Evolutionary conservation across 306 rosid species (phyloP), one percentile per base, ranked within the genome.

Genomic region (Trifolium subterraneum): DNA sequence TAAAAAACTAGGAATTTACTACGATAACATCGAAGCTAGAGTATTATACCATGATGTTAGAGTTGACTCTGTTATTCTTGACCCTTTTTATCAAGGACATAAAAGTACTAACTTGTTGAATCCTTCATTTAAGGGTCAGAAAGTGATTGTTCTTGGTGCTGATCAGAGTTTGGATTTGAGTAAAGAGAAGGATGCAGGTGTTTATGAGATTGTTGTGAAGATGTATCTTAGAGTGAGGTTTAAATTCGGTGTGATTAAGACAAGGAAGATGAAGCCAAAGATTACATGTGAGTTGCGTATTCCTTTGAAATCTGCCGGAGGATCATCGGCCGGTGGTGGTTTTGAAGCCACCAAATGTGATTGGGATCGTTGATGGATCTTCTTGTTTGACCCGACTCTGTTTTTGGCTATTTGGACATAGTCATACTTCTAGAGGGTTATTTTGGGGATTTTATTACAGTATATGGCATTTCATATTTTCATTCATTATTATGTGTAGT

Each of bases 51-150:
- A 82, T 48, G 91, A 70, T 33, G 77, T 58, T 7, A 54, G 93
- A 59, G 68, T 89, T 64, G 67, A 20, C 35, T 19, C 84, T 0
- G 10, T 14, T 22, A 2, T 0, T 12, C 50, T 84, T 16, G 38
- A 71, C 0, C 78, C 79, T 2, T 92, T 92, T 78, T 88, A 92
- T 62, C 90, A 83, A 68, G 92, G 96, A 0, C 96, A 92, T 76
- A 89, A 92, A 86, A 85, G 12, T 29, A 92, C 96, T 3, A 59
- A 45, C 7, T 9, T 7, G 8, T 19, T 93, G 54, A 73, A 11
- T 51, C 68, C 84, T 1, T 62, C 14, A 14, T 90, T 93, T 36
- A 15, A 2, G 7, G 93, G 98, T 3, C 84, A 82, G 25, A 74
- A 77, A 0, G 3, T 78, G 51, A 0, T 90, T 11, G 3, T 47